Conservation (phyloP, 306 rosid species). For the Ziziphus jujuba region DNA sequence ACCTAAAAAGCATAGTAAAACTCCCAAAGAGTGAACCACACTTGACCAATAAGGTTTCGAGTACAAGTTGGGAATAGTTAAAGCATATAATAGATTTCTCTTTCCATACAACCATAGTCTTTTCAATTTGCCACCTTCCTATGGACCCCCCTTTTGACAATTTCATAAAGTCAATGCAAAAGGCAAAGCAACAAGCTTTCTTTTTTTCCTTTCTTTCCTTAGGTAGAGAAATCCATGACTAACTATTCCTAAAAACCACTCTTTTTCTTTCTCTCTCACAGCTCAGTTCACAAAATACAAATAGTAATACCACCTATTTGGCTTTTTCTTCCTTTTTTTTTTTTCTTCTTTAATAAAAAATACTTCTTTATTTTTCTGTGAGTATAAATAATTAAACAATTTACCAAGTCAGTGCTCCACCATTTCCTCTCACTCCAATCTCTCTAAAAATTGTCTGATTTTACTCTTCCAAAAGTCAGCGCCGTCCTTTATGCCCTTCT, state of each 20-base stretch:
- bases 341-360: not conserved
- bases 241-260: conserved; percentile 7
- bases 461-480: conserved; percentile 49
- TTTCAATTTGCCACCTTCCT: not conserved
- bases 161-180: conserved; percentile 43
- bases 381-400: conserved; percentile 48
- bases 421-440: conserved; percentile 33
- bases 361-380: not conserved
- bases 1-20: not conserved
- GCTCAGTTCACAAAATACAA: not conserved
- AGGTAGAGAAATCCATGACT: conserved; percentile 23
- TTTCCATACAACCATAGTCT: not conserved
- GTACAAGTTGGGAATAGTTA: not conserved
- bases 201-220: conserved; percentile 12
- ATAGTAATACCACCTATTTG: not conserved
- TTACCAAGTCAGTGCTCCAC: conserved; percentile 50
- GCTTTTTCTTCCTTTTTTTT: not conserved
- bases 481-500: conserved; percentile 43
- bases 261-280: not conserved
- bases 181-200: conserved; percentile 17
- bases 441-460: conserved; percentile 13
- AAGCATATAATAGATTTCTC: not conserved
- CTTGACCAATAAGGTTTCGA: conserved; percentile 7
- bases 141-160: conserved; percentile 35
- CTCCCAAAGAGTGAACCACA: no score